Base-by-base conservation (phyloP, 495 filamentous ascomycete genomes). In the Aspergillus heteromorphus region DNA sequence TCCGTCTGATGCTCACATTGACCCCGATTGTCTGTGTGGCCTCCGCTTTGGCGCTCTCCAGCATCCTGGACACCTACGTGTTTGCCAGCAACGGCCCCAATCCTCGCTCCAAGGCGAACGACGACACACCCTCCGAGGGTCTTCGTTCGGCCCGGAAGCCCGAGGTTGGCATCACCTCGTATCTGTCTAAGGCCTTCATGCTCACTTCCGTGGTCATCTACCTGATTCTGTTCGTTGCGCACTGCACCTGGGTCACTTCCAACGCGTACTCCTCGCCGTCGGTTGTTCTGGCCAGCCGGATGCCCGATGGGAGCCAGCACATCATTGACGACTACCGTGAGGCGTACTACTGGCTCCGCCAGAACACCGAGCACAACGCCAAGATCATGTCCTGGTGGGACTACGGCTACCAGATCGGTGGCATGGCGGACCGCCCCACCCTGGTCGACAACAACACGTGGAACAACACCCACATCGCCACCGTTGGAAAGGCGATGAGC, bases 311-410 rank as follows among this genome's bases (percentile, higher is more conserved):
- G 51, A 92, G 87, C 62, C 93, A 97, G 62, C 90, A 92, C 73
- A 97, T 99, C 70, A 99, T 99, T 65, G 95, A 99, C 64, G 95
- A 99, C 70, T 99, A 99, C 72, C 87, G 95, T 65, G 95, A 99
- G 78, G 95, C 95, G 2, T 99, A 99, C 77, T 95, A 99, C 73
- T 99, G 95, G 95, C 85, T 99, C 45, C 88, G 95, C 59, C 95
- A 97, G 71, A 99, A 99, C 69, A 97, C 95, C 2, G 77, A 84
- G 16, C 81, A 91, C 43, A 87, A 96, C 65, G 92, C 95, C 61
- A 99, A 99, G 82, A 88, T 99, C 65, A 97, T 97, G 95, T 92
- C 90, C 14, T 99, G 95, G 95, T 99, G 95, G 95, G 95, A 99
- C 67, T 99, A 99, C 60, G 95, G 95, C 48, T 99, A 99, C 74